Conservation (phyloP, 2,329 filamentous ascomycete species). For the Cordyceps tenuipes region DNA sequence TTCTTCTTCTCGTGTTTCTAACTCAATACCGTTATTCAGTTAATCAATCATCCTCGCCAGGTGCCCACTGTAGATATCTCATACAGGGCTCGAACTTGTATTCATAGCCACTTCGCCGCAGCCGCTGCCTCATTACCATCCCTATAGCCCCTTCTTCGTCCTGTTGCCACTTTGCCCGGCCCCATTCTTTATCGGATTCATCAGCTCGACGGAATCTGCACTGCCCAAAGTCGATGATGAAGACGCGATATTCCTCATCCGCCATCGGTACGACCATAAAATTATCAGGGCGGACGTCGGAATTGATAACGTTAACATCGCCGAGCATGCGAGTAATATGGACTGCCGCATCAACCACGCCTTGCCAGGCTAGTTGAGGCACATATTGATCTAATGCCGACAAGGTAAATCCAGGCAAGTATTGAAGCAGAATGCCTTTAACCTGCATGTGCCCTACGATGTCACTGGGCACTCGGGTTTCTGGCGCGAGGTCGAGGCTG, state of each 20-base stretch:
- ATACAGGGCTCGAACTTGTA: conserved; percentile 6
- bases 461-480: not conserved
- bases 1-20: too few species aligned
- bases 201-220: conserved; percentile 13
- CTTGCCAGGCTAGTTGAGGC: conserved; percentile 13
- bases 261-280: conserved; percentile 15
- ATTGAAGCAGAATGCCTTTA: conserved; percentile 17
- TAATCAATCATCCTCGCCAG: conserved; percentile 3
- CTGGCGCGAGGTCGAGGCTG: conserved; percentile 5
- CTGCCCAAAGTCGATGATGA: conserved; percentile 21
- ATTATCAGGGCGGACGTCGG: conserved; percentile 18
- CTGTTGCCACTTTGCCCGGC: conserved; percentile 13
- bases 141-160: conserved; percentile 19
- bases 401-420: conserved; percentile 15
- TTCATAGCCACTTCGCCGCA: conserved; percentile 14
- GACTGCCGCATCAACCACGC: conserved; percentile 17
- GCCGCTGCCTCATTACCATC: conserved; percentile 12
- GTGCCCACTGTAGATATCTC: conserved; percentile 13
- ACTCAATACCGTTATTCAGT: too few species aligned
- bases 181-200: conserved; percentile 18
- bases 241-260: conserved; percentile 12
- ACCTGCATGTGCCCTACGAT: conserved; percentile 7
- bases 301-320: conserved; percentile 19
- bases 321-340: conserved; percentile 15
- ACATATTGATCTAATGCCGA: not conserved